A percentile compares a stretch with the other conserved stretches of the same genome.
Evolutionary conservation across 2,329 filamentous ascomycete species (phyloP).

Genomic region (Alternaria angustiovoidea): DNA sequence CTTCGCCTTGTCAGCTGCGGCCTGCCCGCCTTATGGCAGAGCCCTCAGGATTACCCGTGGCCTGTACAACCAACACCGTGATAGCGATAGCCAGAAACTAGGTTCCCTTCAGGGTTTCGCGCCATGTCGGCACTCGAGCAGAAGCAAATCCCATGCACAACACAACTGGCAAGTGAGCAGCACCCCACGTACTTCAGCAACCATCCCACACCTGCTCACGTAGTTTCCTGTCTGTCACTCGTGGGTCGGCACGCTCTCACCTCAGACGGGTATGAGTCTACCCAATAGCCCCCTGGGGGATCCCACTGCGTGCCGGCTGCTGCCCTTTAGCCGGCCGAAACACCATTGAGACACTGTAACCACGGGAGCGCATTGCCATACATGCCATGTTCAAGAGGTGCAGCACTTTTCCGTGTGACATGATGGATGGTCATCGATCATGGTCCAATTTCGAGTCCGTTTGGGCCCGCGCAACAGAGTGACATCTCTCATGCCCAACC

Average conservation of each 20-base stretch:
- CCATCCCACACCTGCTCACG: background rate
- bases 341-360: background rate
- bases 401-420: background rate
- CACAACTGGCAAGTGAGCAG: background rate
- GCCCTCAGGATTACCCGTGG: background rate
- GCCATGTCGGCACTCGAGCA: conserved; percentile 3
- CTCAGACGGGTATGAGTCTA: conserved; percentile 9
- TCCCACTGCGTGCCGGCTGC: background rate
- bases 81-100: background rate
- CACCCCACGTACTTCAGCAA: background rate
- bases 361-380: background rate
- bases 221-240: background rate
- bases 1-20: conserved; percentile 11
- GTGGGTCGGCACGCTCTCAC: conserved; percentile 21
- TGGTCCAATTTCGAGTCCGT: background rate
- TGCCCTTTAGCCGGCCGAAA: conserved; percentile 2
- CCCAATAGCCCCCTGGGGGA: background rate
- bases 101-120: background rate
- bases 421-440: background rate
- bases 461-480: background rate
- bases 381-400: background rate
- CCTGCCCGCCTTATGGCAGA: background rate
- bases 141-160: conserved; percentile 6
- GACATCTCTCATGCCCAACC: background rate
- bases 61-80: background rate